Conservation (phyloP, 2,329 filamentous ascomycete species). For the Penicillium sp. region DNA sequence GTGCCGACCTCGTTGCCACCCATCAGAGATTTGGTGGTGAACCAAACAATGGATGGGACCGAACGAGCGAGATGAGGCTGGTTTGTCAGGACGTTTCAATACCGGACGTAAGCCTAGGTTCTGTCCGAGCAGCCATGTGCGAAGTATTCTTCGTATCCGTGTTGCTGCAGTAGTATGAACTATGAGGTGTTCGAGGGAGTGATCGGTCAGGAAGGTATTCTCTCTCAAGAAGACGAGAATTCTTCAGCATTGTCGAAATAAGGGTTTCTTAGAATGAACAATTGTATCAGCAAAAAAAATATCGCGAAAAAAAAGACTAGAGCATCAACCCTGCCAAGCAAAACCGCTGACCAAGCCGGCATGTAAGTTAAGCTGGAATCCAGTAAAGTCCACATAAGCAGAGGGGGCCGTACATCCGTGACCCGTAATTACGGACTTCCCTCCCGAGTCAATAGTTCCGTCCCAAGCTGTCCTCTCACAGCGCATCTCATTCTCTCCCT, state of each 20-base stretch:
- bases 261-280: background rate
- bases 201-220: too few species aligned
- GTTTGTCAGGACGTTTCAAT: conserved; percentile 9
- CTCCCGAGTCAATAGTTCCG: conserved; percentile 1
- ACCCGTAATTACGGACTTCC: background rate
- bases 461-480: background rate
- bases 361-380: conserved; percentile 5
- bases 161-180: background rate
- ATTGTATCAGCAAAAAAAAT: background rate
- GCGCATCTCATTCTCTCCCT: conserved; percentile 10
- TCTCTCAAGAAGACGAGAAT: background rate
- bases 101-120: conserved; percentile 17
- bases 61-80: conserved; percentile 7
- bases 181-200: background rate
- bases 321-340: conserved; percentile 9
- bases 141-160: background rate
- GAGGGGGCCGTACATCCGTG: background rate
- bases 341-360: conserved; percentile 21
- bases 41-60: conserved; percentile 5
- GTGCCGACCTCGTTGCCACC: conserved; percentile 22
- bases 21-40: conserved; percentile 22
- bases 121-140: background rate
- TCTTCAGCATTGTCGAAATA: background rate
- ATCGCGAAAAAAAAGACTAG: background rate
- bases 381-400: conserved; percentile 1